Base-by-base conservation (phyloP, 2,329 filamentous ascomycete genomes). In the Leptographium procerum region DNA sequence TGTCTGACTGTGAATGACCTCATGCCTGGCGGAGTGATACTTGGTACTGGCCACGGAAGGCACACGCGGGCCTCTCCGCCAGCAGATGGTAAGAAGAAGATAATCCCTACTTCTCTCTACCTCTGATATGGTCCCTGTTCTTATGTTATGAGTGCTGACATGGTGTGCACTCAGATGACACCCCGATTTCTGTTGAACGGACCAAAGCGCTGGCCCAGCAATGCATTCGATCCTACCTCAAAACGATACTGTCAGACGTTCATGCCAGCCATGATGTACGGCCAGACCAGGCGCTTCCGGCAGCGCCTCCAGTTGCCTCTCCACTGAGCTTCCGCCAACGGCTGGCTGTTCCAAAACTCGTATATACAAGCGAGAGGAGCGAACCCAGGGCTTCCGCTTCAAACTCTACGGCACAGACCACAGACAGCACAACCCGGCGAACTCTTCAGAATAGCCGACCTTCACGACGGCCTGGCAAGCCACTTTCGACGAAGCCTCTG, bases 1-100 rank as follows among this genome's bases (percentile, higher is more conserved):
- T 96, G 91, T 70, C 75, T 88, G 66, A 94, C 88, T 22, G 84
- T 96, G 68, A 95, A 95, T 68, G 90, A 95, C 68, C 71, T 95
- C 56, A 77, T 80, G 60, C 77, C 78, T 1, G 57, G 62, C 31
- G 68, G 68, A 24, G 55, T 47, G 29, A 29, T 29, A 19, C 10
- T 16, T 4, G 56, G 1, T 6, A 36, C 31, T 24, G 22, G 10
- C 14, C 16, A 10, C 22, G 33, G 9, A 11, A 34, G 7, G 24
- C 22, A n/a, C 4, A 22, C 55, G 14, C 29, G 19, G 22, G 33
- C 52, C 13, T 54, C 34, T 14, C 31, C 14, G 19, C 6, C 53
- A 11, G 24, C 22, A 9, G 31, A 29, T 22, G 52, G 53, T 57
- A 36, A 34, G 56, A 28, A 24, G 19, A 8, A 26, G 19, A n/a